Conservation (phyloP, 2,329 filamentous ascomycete genomes). For the Nothophoma quercina region DNA sequence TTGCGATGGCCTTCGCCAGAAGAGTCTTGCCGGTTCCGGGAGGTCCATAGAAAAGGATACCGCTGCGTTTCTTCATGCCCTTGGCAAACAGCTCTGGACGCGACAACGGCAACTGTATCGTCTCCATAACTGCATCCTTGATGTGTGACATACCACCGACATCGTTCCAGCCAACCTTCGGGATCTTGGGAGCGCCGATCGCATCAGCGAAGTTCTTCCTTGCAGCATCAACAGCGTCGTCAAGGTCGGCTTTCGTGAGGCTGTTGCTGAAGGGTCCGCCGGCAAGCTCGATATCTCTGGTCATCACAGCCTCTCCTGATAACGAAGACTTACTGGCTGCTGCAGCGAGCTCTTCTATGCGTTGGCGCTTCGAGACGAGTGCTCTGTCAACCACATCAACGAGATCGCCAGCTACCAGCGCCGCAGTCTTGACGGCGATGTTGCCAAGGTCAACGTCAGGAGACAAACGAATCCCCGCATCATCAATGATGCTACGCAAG, state of each 20-base stretch:
- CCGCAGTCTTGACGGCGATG: slow-evolving; percentile 93
- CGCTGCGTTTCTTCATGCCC: slow-evolving; percentile 97
- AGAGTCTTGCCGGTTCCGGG: slow-evolving; percentile 92
- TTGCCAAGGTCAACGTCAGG: slow-evolving; percentile 83
- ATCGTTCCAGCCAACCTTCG: slow-evolving; percentile 95
- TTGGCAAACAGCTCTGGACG: slow-evolving; percentile 93
- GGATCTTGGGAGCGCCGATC: slow-evolving; percentile 97
- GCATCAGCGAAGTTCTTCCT: slow-evolving; percentile 98
- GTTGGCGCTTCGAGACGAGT: slow-evolving; percentile 75
- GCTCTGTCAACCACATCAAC: slow-evolving; percentile 95
- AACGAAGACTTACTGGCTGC: slow-evolving; percentile 50
- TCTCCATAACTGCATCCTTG: slow-evolving; percentile 96
- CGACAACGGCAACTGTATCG: slow-evolving; percentile 90
- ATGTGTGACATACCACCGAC: slow-evolving; percentile 92
- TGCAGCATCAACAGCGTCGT: slow-evolving; percentile 91
- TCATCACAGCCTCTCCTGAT: slow-evolving; percentile 59
- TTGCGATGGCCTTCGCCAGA: slow-evolving; percentile 91
- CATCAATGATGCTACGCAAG: slow-evolving; percentile 77
- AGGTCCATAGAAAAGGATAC: slow-evolving; percentile 90
- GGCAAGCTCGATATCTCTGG: slow-evolving; percentile 86
- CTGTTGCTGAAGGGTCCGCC: slow-evolving; percentile 82
- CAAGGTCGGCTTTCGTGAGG: slow-evolving; percentile 84
- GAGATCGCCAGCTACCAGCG: slow-evolving; percentile 90
- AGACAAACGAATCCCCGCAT: slow-evolving; percentile 78
- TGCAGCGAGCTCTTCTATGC: slow-evolving; percentile 75